These are phyloP conservation scores for Aspergillus carlsbadensis DNA, from an alignment of 495 filamentous ascomycete genomes.

Conservation along the genomic window DNA sequence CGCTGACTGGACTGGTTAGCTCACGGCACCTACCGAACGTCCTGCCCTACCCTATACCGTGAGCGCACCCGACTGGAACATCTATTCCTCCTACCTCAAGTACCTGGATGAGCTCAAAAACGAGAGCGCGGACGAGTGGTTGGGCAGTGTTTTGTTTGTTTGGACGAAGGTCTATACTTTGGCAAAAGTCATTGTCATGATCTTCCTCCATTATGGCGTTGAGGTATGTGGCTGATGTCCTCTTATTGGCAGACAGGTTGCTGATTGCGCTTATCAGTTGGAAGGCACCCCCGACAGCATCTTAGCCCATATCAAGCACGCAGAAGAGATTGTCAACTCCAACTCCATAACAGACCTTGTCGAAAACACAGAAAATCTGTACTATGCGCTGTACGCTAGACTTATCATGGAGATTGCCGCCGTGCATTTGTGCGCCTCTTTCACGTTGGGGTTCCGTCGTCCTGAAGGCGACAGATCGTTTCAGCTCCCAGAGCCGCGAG, in stretches of 20 bases:
- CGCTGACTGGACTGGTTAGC: conserved; percentile 7
- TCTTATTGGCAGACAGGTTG: background rate
- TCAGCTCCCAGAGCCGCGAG: conserved; percentile 30
- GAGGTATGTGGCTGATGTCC: conserved; percentile 26
- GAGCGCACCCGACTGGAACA: conserved; percentile 35
- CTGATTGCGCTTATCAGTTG: conserved; percentile 18
- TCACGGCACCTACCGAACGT: conserved; percentile 24
- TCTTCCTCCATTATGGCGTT: conserved; percentile 32
- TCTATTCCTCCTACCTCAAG: conserved; percentile 18
- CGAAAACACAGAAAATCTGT: conserved; percentile 35
- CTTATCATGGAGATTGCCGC: conserved; percentile 38
- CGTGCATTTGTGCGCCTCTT: conserved; percentile 35
- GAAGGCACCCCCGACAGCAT: conserved; percentile 29
- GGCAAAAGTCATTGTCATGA: conserved; percentile 36
- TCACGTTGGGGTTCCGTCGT: conserved; percentile 21
- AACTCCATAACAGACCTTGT: conserved; percentile 28
- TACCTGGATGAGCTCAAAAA: conserved; percentile 19
- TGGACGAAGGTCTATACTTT: conserved; percentile 35
- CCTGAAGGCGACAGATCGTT: conserved; percentile 10
- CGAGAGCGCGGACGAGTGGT: conserved; percentile 19
- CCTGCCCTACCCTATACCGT: conserved; percentile 33
- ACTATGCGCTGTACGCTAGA: conserved; percentile 36
- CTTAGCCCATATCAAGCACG: conserved; percentile 26
- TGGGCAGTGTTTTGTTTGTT: conserved; percentile 25
- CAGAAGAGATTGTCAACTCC: conserved; percentile 27